Evolutionary conservation across 768 basidiomycete species (phyloP).

Genomic region (Paxillus ammoniavirescens): DNA sequence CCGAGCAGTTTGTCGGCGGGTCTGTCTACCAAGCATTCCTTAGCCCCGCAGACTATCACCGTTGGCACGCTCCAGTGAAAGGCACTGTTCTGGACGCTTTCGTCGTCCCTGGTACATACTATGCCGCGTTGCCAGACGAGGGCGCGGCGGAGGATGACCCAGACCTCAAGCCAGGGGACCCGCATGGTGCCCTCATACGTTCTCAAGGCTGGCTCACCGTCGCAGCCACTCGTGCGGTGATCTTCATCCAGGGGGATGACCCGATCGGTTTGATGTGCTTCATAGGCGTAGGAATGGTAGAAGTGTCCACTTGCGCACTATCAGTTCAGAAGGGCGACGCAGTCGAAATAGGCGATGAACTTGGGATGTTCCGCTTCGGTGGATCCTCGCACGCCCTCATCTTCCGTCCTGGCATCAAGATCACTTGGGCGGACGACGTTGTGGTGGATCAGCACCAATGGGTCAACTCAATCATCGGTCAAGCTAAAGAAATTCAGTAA

Average conservation of each 20-base stretch:
- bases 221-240: conserved; percentile 37
- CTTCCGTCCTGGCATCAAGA: conserved; percentile 30
- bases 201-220: conserved; percentile 33
- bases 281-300: conserved; percentile 42
- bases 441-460: conserved; percentile 1
- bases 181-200: neutral
- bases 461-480: conserved; percentile 3
- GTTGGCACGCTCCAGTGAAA: conserved; percentile 56
- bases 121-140: neutral
- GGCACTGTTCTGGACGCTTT: conserved; percentile 38
- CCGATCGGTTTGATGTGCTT: conserved; percentile 40
- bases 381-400: conserved; percentile 49
- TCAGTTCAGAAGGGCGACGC: neutral
- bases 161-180: neutral
- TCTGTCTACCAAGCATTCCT: conserved; percentile 56
- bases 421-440: neutral
- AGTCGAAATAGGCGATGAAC: neutral
- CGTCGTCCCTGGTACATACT: conserved; percentile 22
- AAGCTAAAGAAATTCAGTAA: no score
- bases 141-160: neutral
- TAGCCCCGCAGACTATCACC: conserved; percentile 49
- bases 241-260: conserved; percentile 42
- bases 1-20: conserved; percentile 45
- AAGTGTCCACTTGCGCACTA: conserved; percentile 41
- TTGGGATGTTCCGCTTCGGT: conserved; percentile 64